Evolutionary conservation across 1,284 basidiomycete species (phyloP).

Genomic region (Cryptococcus floricola): DNA sequence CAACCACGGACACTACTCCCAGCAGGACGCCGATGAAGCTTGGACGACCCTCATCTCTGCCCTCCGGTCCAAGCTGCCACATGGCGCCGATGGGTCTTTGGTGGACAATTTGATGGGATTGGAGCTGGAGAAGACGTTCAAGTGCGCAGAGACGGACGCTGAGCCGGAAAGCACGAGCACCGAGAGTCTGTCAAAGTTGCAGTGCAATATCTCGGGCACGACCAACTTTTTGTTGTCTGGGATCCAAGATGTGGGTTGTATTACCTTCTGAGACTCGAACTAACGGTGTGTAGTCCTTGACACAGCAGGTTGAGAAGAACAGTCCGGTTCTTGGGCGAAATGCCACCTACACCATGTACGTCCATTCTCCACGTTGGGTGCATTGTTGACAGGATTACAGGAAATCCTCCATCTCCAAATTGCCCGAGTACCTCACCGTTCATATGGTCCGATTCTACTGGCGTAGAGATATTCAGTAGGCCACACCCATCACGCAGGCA

Average conservation of each 20-base stretch:
- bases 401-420: slow-evolving; percentile 72
- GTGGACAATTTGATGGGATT: slow-evolving; percentile 83
- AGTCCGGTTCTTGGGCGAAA: slow-evolving; percentile 74
- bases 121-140: slow-evolving; percentile 78
- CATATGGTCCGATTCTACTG: slow-evolving; percentile 78
- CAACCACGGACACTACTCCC: slow-evolving; percentile 64
- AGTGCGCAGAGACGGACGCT: slow-evolving; percentile 72
- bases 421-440: slow-evolving; percentile 60
- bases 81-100: slow-evolving; percentile 56
- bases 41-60: slow-evolving; percentile 80
- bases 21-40: slow-evolving; percentile 98
- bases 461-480: slow-evolving; percentile 72
- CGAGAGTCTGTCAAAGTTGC: slow-evolving; percentile 81
- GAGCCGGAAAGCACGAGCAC: slow-evolving; percentile 63
- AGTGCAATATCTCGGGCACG: slow-evolving; percentile 80
- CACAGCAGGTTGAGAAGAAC: slow-evolving; percentile 80
- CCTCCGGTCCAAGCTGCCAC: slow-evolving; percentile 61
- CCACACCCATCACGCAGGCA: not conserved
- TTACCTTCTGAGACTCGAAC: not conserved
- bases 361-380: not conserved
- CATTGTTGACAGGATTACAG: slow-evolving; percentile 15
- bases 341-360: slow-evolving; percentile 71
- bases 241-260: slow-evolving; percentile 67
- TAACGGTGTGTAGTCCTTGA: slow-evolving; percentile 59
- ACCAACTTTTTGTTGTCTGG: slow-evolving; percentile 90